These are phyloP conservation scores for Pestalotiopsis sp. DNA, from an alignment of 2,329 filamentous ascomycete genomes.

Conservation along the genomic window DNA sequence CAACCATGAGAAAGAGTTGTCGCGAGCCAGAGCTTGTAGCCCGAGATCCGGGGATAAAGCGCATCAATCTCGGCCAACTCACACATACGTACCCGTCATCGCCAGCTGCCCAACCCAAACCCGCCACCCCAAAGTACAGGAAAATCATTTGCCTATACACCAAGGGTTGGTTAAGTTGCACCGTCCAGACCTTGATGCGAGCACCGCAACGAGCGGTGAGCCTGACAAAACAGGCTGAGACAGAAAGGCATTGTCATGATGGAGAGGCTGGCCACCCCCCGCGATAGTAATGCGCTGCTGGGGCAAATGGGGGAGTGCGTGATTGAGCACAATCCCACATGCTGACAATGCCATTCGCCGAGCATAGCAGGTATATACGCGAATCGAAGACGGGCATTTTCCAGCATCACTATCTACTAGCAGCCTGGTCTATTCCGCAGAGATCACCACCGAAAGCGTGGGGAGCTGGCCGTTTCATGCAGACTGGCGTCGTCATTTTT, in stretches of 20 bases:
- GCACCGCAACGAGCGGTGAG: not conserved
- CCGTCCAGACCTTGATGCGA: not conserved
- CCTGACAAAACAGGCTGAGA: not conserved
- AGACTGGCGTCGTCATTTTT: constrained; percentile 11
- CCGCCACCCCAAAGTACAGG: not conserved
- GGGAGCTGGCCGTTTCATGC: constrained; percentile 12
- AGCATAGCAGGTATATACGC: not conserved
- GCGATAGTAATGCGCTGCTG: not conserved
- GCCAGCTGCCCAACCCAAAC: not conserved
- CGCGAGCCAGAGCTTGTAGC: constrained; percentile 1
- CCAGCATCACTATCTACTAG: not conserved
- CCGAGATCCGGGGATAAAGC: not conserved
- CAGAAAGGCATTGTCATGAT: not conserved
- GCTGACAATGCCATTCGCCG: not conserved
- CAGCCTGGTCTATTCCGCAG: not conserved
- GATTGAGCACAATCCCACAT: not conserved
- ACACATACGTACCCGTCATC: not conserved
- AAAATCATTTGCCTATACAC: not conserved
- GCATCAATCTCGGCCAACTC: not conserved
- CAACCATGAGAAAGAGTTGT: not conserved
- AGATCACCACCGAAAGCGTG: not conserved
- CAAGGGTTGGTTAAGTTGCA: not conserved
- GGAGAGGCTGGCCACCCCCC: not conserved
- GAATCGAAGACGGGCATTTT: not conserved
- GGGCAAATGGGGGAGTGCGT: not conserved